Evolutionary conservation across 2,329 filamentous ascomycete species (phyloP), one percentile per base, ranked within the genome.

Genomic region (Didymella segeticola): DNA sequence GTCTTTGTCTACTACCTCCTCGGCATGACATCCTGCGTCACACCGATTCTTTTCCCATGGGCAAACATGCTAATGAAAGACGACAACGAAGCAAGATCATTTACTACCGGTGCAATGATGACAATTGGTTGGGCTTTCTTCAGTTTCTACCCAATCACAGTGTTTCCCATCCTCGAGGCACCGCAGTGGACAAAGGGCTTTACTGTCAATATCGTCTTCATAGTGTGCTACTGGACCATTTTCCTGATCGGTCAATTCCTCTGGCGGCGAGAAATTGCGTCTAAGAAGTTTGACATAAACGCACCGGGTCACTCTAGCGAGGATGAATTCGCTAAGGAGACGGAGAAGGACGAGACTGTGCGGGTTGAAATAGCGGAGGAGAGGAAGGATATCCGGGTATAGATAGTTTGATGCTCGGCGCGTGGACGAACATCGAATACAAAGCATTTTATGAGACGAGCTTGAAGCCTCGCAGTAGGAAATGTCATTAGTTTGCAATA

Each of bases 31-130:
- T 64, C 64, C 2, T 64, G 63, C 29, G 55, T 67, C n/a, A 67
- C 64, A 4, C 64, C 64, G 0, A 67, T 67, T 15, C 49, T 67
- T 9, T 64, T 67, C 33, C 64, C 64, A 14, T 67, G 64, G 57
- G 62, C 65, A 22, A 67, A 67, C 19, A 61, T 64, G 48, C 59
- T 63, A 20, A 61, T 67, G 61, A 62, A 63, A 37, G 63, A 67
- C 31, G 79, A 79, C 29, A 76, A 77, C 2, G 79, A 81, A 61
- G 77, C 80, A 3, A 53, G 59, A 7, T 52, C 41, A 1, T 73
- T 74, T 34, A 72, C 70, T 1, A 70, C 69, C 9, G 71, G 71
- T 20, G 69, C 70, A 6, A 73, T 73, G 72, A 72, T 75, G 69
- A 74, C 72, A 4, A 53, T 69, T 10, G 68, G 66, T 2, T 69